A percentile compares a stretch with the other conserved stretches of the same genome.
Conservation (phyloP, 179 eudicot species). For the Dionaea muscipula region DNA sequence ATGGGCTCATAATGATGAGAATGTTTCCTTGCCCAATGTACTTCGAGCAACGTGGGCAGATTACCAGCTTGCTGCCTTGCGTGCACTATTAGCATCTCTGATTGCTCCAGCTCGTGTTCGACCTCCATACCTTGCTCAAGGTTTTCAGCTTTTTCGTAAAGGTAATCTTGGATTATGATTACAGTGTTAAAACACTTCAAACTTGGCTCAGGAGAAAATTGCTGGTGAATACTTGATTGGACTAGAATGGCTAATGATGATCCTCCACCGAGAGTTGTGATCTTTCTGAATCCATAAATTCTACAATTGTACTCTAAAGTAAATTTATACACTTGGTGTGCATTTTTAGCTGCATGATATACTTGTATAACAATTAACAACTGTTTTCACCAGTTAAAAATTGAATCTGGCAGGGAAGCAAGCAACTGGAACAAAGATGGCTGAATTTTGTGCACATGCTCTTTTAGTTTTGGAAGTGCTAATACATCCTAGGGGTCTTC, state of each 20-base stretch:
- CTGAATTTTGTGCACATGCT: constrained; percentile 65
- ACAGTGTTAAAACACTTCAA: too few species aligned
- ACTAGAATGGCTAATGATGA: neutral
- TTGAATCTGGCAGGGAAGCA: constrained; percentile 38
- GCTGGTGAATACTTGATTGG: too few species aligned
- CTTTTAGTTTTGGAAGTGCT: constrained; percentile 62
- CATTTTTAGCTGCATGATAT: too few species aligned
- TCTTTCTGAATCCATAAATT: too few species aligned
- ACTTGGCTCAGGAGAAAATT: too few species aligned
- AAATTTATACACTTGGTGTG: too few species aligned
- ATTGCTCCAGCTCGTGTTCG: constrained; percentile 60
- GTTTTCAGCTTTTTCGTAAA: constrained; percentile 63
- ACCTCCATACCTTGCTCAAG: constrained; percentile 59
- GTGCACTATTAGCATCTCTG: constrained; percentile 76
- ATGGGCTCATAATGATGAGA: constrained; percentile 24
- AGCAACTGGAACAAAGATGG: constrained; percentile 52
- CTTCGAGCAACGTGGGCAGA: constrained; percentile 27
- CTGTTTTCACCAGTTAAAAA: too few species aligned
- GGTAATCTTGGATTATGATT: constrained; percentile 28
- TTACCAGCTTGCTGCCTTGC: constrained; percentile 68
- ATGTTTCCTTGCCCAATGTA: constrained; percentile 8
- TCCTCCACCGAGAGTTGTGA: too few species aligned
- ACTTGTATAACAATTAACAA: too few species aligned
- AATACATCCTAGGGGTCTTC: constrained; percentile 73
- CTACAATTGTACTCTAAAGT: too few species aligned